Conservation (phyloP, 2,329 filamentous ascomycete genomes). For the Chaetomium olivaceum region DNA sequence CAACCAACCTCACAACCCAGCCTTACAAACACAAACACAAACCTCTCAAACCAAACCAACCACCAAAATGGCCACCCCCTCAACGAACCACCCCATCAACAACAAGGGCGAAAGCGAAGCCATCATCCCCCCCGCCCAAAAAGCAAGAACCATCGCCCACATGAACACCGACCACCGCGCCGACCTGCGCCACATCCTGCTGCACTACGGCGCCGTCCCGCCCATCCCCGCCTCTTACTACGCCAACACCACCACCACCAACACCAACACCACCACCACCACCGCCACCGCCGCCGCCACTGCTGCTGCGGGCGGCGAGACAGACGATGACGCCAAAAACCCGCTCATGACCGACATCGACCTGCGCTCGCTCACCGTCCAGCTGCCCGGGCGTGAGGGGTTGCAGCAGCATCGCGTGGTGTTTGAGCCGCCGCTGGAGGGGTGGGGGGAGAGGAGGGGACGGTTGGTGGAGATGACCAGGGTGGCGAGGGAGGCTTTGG, state of each 20-base stretch:
- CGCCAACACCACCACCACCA: conserved; percentile 17
- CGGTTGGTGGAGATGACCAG: conserved; percentile 72
- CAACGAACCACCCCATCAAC: not conserved
- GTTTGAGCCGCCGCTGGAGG: conserved; percentile 69
- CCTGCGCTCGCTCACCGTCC: conserved; percentile 62
- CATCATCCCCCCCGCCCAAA: conserved; percentile 28
- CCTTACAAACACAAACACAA: not conserved
- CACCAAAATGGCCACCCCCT: not conserved
- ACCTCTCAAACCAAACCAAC: not conserved
- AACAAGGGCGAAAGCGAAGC: conserved; percentile 1
- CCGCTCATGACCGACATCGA: conserved; percentile 65
- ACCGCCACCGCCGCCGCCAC: too few relatives aligned
- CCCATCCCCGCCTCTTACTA: conserved; percentile 34
- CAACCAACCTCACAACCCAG: not conserved
- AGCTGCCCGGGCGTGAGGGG: conserved; percentile 45
- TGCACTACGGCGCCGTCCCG: conserved; percentile 63
- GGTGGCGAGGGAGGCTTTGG: conserved; percentile 58
- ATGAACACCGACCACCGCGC: conserved; percentile 83
- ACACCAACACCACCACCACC: conserved; percentile 17
- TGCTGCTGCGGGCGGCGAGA: too few relatives aligned
- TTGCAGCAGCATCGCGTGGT: conserved; percentile 58
- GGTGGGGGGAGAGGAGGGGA: conserved; percentile 65
- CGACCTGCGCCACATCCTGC: conserved; percentile 76
- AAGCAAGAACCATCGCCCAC: conserved; percentile 62
- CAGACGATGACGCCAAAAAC: conserved; percentile 29